Conservation (phyloP, 106 monocot species). For the Xerophyta viscosa region DNA sequence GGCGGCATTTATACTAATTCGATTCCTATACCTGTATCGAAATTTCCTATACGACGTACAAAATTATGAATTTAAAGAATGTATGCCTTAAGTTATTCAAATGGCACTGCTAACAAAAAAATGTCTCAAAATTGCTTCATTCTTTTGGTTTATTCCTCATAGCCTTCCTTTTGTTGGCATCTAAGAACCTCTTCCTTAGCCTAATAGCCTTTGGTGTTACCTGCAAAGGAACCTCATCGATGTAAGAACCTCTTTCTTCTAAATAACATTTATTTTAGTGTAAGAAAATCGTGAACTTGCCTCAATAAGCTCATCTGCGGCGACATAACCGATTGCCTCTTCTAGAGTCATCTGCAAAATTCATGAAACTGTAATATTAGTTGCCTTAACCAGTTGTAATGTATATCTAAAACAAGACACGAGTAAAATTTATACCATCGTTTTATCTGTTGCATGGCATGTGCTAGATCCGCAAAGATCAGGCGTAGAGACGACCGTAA, state of each 20-base stretch:
- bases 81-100: too few relatives aligned
- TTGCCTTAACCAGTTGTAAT: background rate
- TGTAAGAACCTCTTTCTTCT: background rate
- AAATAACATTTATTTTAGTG: too few relatives aligned
- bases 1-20: too few relatives aligned
- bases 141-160: slow-evolving; percentile 80
- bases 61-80: too few relatives aligned
- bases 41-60: too few relatives aligned
- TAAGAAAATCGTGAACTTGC: too few relatives aligned
- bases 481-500: too few relatives aligned
- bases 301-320: slow-evolving; percentile 92
- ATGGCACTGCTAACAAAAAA: too few relatives aligned
- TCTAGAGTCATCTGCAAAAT: slow-evolving; percentile 80
- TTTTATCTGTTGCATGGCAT: too few relatives aligned
- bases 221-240: slow-evolving; percentile 20
- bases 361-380: background rate
- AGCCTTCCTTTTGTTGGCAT: slow-evolving; percentile 69
- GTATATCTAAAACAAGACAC: background rate
- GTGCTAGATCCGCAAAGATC: too few relatives aligned
- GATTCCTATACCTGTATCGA: too few relatives aligned
- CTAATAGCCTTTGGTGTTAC: slow-evolving; percentile 84
- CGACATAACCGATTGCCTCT: slow-evolving; percentile 96
- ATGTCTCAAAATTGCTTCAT: slow-evolving; percentile 21
- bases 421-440: too few relatives aligned
- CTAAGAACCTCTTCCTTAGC: slow-evolving; percentile 77